Base-by-base conservation (phyloP, 345 rosid species). In the Luvunga scandens region DNA sequence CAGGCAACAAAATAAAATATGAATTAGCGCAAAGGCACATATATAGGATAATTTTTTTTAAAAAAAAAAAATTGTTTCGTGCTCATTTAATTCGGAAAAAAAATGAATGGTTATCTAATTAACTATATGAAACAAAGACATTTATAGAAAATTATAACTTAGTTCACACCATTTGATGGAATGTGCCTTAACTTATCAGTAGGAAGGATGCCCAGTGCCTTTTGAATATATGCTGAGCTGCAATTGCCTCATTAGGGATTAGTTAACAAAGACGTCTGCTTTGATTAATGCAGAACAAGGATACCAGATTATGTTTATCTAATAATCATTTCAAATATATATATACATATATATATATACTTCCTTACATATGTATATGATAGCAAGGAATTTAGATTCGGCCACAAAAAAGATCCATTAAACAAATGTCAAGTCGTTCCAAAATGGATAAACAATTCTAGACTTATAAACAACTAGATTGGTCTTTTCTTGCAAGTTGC, bases 401-500 rank as follows among this genome's bases (percentile, higher is more conserved):
- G 22, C 67, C 50, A 71, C 2, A 66, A 31, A 60, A 60, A 67
- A 22, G 27, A 27, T 36, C 4, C 5, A 72, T 9, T 75, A 75
- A 31, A 36, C 28, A 27, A 76, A 42, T 14, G 31, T 36, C 78
- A 76, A 67, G 75, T 79, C 24, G 81, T 63, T 36, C 27, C 34
- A 6, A 25, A 56, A 39, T 31, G 57, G 78, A 66, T 25, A 28
- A 63, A 14, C 66, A 2, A 25, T 25, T 57, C 31, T 13, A 57
- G 24, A 33, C 19, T 7, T 65, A 31, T 7, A 31, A 66, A 27
- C 8, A 50, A 5, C 2, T 6, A 36, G 33, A 75, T 27, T 18
- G 38, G 39, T 7, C 64, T 55, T 18, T 61, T 38, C 64, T 38
- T 55, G 72, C 83, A 75, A 76, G 30, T 80, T 75, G 76, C 76